A percentile compares a stretch with the other conserved stretches of the same genome.
Evolutionary conservation across 1,284 basidiomycete species (phyloP).

Genomic region (Papiliotrema terrestris): DNA sequence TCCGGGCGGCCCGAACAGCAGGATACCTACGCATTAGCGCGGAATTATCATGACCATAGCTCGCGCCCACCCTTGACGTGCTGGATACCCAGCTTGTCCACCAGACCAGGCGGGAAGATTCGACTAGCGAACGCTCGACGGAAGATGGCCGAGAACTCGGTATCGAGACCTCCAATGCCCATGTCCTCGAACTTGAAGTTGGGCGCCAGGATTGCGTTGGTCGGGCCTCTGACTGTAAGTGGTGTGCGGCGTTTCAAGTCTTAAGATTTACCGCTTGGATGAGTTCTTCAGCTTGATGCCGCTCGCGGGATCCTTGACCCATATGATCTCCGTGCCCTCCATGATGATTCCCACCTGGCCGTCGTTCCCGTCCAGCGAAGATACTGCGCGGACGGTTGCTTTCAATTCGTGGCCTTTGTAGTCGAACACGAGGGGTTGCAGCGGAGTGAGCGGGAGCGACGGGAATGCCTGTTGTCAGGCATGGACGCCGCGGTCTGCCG

Average conservation of each 20-base stretch:
- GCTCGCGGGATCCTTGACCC: conserved; percentile 78
- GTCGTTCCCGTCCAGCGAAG: conserved; percentile 53
- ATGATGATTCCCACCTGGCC: conserved; percentile 73
- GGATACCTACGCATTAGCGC: conserved; percentile 61
- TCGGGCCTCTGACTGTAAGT: conserved; percentile 60
- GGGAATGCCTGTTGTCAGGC: conserved; percentile 60
- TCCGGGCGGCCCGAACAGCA: conserved; percentile 93
- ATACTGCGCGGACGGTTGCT: conserved; percentile 65
- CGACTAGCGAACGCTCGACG: conserved; percentile 97
- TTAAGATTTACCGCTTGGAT: conserved; percentile 65
- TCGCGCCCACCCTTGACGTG: conserved; percentile 81
- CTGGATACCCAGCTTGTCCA: conserved; percentile 97
- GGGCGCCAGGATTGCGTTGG: conserved; percentile 93
- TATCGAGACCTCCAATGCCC: conserved; percentile 97
- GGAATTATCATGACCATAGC: not conserved
- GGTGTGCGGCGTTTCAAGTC: not conserved
- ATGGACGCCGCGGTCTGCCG: too few relatives aligned
- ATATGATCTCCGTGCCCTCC: conserved; percentile 83
- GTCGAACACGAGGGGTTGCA: conserved; percentile 80
- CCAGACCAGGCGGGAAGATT: conserved; percentile 92
- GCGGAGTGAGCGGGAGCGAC: conserved; percentile 54
- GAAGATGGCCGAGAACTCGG: conserved; percentile 95
- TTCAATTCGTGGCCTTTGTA: conserved; percentile 85
- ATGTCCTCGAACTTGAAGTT: conserved; percentile 99
- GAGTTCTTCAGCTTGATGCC: conserved; percentile 88